Conservation (phyloP, 2,329 filamentous ascomycete genomes). For the Coleophoma cylindrospora region DNA sequence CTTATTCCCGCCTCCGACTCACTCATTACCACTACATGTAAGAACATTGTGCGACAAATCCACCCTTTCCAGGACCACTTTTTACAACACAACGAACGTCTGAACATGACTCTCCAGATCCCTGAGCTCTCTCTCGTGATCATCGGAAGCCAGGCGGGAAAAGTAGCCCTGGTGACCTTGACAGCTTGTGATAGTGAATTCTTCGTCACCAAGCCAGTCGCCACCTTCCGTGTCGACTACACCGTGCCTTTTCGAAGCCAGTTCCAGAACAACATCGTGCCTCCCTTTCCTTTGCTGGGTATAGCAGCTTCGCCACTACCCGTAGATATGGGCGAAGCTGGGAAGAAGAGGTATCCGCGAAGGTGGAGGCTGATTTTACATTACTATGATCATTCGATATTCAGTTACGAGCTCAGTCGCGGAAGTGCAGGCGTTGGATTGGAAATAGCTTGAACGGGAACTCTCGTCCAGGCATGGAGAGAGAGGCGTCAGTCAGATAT, state of each 20-base stretch:
- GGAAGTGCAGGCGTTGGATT: slow-evolving; percentile 2
- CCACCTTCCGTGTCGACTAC: slow-evolving; percentile 45
- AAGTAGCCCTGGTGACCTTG: slow-evolving; percentile 56
- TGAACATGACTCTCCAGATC: slow-evolving; percentile 60
- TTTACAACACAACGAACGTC: slow-evolving; percentile 35
- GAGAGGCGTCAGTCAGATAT: no score
- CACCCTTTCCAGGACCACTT: slow-evolving; percentile 13
- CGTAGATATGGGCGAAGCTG: slow-evolving; percentile 26
- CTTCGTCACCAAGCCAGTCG: slow-evolving; percentile 4
- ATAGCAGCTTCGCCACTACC: slow-evolving; percentile 64
- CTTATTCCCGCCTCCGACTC: slow-evolving; percentile 5
- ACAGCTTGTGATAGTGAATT: slow-evolving; percentile 36
- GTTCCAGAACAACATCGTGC: slow-evolving; percentile 22
- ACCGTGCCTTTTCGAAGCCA: slow-evolving; percentile 38
- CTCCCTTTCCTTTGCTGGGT: slow-evolving; percentile 54
- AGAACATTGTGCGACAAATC: slow-evolving; percentile 6
- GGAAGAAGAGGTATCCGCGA: slow-evolving; percentile 27
- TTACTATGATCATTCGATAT: slow-evolving; percentile 63
- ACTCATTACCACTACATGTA: slow-evolving; percentile 11
- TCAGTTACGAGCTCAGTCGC: slow-evolving; percentile 62
- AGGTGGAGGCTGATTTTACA: slow-evolving; percentile 67
- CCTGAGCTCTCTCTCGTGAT: slow-evolving; percentile 67
- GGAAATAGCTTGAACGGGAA: no score
- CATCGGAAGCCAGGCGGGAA: slow-evolving; percentile 61
- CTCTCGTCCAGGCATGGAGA: no score